Percentiles rank a stretch among this genome's conserved stretches.
phyloP scores from a whole-genome alignment of 2,329 filamentous ascomycete species.

The Ophiostoma angusticollis region DNA sequence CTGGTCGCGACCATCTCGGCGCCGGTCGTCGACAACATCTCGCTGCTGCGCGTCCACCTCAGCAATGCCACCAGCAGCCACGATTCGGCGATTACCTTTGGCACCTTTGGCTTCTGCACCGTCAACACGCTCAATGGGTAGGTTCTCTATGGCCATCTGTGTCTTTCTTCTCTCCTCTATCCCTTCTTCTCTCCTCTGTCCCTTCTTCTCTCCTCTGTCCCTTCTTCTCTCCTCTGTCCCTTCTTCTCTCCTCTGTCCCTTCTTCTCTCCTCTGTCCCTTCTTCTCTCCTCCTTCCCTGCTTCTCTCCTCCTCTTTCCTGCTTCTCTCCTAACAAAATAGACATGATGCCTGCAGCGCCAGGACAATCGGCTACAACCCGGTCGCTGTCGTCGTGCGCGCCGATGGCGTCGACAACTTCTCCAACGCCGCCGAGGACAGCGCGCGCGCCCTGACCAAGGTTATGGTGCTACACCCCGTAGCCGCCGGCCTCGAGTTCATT shows the following conservation, averaged over 20 bases:
- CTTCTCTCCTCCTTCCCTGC: background rate
- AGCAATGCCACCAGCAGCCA: constrained; percentile 22
- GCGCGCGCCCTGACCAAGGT: constrained; percentile 37
- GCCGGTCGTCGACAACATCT: constrained; percentile 42
- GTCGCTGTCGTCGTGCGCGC: constrained; percentile 29
- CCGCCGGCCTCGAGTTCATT: constrained; percentile 43
- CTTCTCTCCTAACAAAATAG: constrained; percentile 12
- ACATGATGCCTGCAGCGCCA: constrained; percentile 28
- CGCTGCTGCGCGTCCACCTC: constrained; percentile 40
- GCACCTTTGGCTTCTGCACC: constrained; percentile 47
- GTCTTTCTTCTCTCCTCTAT: background rate
- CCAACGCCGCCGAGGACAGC: constrained; percentile 24
- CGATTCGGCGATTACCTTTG: constrained; percentile 33
- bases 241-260: too few relatives aligned
- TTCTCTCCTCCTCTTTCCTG: background rate
- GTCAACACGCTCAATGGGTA: constrained; percentile 13
- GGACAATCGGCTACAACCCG: constrained; percentile 43
- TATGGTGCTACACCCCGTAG: constrained; percentile 51
- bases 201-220: background rate
- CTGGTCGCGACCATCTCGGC: constrained; percentile 45
- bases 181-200: background rate
- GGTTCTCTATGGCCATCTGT: background rate
- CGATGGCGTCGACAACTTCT: constrained; percentile 29
- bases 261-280: background rate
- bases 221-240: too few relatives aligned